Base-by-base conservation (phyloP, 805 yeast genomes). In the Kazachstania viticola region DNA sequence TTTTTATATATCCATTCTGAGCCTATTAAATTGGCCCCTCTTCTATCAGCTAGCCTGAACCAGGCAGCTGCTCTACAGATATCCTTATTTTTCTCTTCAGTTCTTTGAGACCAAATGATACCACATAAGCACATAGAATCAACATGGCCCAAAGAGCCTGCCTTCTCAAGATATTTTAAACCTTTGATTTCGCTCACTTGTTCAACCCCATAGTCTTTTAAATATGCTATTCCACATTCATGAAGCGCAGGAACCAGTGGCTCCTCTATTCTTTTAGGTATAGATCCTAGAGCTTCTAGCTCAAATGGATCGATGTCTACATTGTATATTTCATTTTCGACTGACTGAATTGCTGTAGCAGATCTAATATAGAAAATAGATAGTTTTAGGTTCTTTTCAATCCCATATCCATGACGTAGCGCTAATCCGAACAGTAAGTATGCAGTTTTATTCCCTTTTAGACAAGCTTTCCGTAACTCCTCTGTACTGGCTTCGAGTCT, bases 1-100 rank as follows among this genome's bases (percentile, higher is more conserved):
- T 71, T 73, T 51, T 76, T 79, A 57, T 77, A 73, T 22, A 79
- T 76, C 88, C 88, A 79, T 37, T 75, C 70, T 35, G 77, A 73
- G 1, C 85, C 87, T 17, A 75, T 67, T 34, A 75, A 56, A 40
- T 64, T 67, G 15, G 67, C 68, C 3, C 85, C 85, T 40, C 67
- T 64, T 18, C 64, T 56, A 32, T 75, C 84, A 12, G 82, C 79
- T 21, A 72, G 55, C 26, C 87, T 62, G 35, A 72, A 68, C 76
- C 85, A 77, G 9, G 75, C 71, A 3, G 87, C 80, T 3, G 88
- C 82, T 44, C 69, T 60, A 28, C 56, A 51, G 30, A 65, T 50
- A 48, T 81, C 80, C 44, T 71, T 75, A 53, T 73, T 73, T 33
- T 73, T 64, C 9, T 54, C 50, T 5, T 46, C 45, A 2, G 78